phyloP scores from a whole-genome alignment of 2,329 filamentous ascomycete species.

The Aspergillus sp. region DNA sequence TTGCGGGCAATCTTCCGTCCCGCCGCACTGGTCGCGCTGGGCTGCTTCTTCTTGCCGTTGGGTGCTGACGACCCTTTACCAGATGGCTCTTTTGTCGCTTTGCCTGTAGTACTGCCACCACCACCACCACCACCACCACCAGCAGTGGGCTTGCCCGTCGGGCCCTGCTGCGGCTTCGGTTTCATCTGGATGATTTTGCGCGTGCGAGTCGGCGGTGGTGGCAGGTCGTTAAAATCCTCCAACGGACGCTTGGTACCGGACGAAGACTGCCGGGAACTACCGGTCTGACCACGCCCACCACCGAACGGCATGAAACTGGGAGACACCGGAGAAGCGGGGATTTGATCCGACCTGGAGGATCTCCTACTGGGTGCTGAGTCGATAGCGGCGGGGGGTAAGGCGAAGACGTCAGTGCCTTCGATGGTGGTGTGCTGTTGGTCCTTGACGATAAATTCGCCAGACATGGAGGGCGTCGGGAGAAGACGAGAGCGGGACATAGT shows the following conservation, averaged over 20 bases:
- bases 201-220: constrained; percentile 82
- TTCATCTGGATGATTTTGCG: constrained; percentile 99
- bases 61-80: constrained; percentile 2
- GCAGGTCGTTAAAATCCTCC: constrained; percentile 59
- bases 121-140: constrained; percentile 7
- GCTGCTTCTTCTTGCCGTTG: constrained; percentile 63
- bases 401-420: constrained; percentile 26
- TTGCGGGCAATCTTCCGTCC: constrained; percentile 93
- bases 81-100: not conserved
- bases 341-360: constrained; percentile 23
- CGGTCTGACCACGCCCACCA: constrained; percentile 9
- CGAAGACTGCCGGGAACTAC: constrained; percentile 15
- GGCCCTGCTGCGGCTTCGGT: constrained; percentile 46
- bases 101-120: constrained; percentile 5
- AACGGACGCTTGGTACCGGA: constrained; percentile 33
- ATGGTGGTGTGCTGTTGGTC: constrained; percentile 18
- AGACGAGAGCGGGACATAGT: constrained; percentile 27
- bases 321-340: constrained; percentile 28
- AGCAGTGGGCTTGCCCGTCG: constrained; percentile 34
- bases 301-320: constrained; percentile 19
- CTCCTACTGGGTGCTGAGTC: constrained; percentile 20
- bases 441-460: constrained; percentile 30
- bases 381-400: constrained; percentile 30
- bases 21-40: constrained; percentile 67
- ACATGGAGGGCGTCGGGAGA: constrained; percentile 33